Conservation (phyloP, 2,329 filamentous ascomycete species). For the Aureobasidium subglaciale region DNA sequence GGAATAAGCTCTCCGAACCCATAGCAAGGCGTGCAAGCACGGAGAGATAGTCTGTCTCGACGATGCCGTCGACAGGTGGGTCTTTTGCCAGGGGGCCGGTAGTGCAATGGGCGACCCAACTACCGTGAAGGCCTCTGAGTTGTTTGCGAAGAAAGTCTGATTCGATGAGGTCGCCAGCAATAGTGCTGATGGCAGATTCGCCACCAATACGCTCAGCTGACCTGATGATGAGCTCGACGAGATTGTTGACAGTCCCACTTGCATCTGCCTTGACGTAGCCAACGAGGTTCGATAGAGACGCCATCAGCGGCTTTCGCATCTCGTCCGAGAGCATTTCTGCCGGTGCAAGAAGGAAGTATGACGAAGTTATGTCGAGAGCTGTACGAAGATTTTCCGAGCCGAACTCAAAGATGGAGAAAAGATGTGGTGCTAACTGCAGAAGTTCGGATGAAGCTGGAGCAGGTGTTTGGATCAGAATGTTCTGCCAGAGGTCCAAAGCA, state of each 20-base stretch:
- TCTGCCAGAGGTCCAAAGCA: slow-evolving; percentile 79
- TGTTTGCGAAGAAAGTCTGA: slow-evolving; percentile 52
- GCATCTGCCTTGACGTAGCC: slow-evolving; percentile 41
- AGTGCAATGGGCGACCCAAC: slow-evolving; percentile 65
- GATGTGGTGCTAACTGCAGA: slow-evolving; percentile 35
- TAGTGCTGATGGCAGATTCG: slow-evolving; percentile 45
- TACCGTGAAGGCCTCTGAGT: slow-evolving; percentile 36
- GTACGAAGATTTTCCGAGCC: slow-evolving; percentile 43
- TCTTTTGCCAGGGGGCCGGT: slow-evolving; percentile 70
- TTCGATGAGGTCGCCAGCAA: slow-evolving; percentile 49
- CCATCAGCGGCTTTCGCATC: slow-evolving; percentile 34
- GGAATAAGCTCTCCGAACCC: slow-evolving; percentile 62
- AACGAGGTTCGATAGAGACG: slow-evolving; percentile 36
- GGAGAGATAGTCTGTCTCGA: slow-evolving; percentile 78
- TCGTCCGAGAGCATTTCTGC: slow-evolving; percentile 38
- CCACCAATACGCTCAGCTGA: slow-evolving; percentile 43
- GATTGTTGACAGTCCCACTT: slow-evolving; percentile 39
- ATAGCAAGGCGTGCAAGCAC: slow-evolving; percentile 74
- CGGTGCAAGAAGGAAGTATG: slow-evolving; percentile 43
- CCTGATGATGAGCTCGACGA: slow-evolving; percentile 44
- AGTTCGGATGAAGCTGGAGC: slow-evolving; percentile 36
- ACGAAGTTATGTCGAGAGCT: slow-evolving; percentile 43
- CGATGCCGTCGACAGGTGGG: slow-evolving; percentile 63
- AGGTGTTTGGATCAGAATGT: slow-evolving; percentile 59
- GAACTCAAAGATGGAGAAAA: slow-evolving; percentile 42